A percentile compares a stretch with the other conserved stretches of the same genome.
phyloP scores from a whole-genome alignment of 352 stramenopile species.

The Phytophthora chlamydospora region DNA sequence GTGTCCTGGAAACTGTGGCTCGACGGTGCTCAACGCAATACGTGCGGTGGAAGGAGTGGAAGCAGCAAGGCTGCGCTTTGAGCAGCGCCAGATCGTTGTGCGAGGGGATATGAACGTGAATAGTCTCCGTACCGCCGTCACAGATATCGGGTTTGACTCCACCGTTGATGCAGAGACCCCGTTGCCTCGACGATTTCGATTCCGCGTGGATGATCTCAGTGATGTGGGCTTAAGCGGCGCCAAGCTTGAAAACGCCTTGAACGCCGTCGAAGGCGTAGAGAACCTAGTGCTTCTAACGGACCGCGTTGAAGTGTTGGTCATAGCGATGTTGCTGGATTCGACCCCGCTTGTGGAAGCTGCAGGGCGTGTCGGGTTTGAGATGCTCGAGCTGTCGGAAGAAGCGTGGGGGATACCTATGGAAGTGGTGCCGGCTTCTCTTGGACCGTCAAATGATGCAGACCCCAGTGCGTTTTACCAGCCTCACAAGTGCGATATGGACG shows the following conservation, averaged over 20 bases:
- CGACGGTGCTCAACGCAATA: conserved; percentile 70
- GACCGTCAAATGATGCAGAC: conserved; percentile 13
- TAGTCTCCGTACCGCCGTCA: conserved; percentile 47
- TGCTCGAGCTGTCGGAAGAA: conserved; percentile 63
- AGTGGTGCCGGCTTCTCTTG: conserved; percentile 24
- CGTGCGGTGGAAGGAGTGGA: conserved; percentile 51
- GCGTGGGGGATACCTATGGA: conserved; percentile 43
- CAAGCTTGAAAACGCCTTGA: conserved; percentile 35
- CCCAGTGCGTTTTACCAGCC: conserved; percentile 20
- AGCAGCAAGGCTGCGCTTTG: conserved; percentile 60
- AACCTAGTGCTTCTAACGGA: conserved; percentile 62
- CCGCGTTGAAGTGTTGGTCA: conserved; percentile 60
- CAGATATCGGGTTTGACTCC: conserved; percentile 69
- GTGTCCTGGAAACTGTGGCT: conserved; percentile 78
- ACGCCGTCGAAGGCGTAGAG: conserved; percentile 69
- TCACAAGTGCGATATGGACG: conserved; percentile 68
- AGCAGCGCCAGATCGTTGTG: conserved; percentile 60
- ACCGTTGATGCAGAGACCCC: conserved; percentile 43
- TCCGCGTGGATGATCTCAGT: conserved; percentile 53
- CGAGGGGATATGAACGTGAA: conserved; percentile 53
- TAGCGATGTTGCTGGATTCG: conserved; percentile 56
- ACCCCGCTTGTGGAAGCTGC: conserved; percentile 46
- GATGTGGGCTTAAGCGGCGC: conserved; percentile 34
- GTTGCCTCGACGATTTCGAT: conserved; percentile 57
- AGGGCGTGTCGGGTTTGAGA: conserved; percentile 45